Conservation (phyloP, 164 flowering plant species). For the Sedum album region DNA sequence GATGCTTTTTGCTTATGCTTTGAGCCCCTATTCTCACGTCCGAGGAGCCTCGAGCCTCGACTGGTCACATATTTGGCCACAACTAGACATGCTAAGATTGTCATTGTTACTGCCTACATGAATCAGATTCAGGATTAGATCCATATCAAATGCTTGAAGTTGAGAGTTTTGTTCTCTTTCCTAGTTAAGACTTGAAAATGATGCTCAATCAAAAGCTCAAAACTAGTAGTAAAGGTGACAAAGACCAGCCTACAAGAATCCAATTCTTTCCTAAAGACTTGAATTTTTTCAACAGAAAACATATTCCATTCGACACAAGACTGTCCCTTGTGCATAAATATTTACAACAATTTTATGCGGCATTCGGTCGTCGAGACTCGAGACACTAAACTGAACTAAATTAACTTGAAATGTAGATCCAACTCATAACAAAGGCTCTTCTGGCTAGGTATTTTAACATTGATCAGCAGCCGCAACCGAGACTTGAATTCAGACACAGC, state of each 20-base stretch:
- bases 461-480: background rate
- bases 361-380: background rate
- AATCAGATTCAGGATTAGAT: background rate
- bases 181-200: background rate
- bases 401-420: too few relatives aligned
- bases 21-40: background rate
- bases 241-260: background rate
- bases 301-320: background rate
- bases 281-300: background rate
- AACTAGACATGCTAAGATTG: background rate
- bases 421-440: background rate
- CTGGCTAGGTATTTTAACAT: background rate
- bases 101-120: background rate
- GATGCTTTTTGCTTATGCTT: background rate
- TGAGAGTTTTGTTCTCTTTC: background rate
- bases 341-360: background rate
- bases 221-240: background rate
- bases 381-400: background rate
- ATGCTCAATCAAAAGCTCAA: background rate
- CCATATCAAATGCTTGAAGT: background rate
- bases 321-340: background rate
- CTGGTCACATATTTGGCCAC: background rate
- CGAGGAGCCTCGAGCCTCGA: background rate
- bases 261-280: background rate
- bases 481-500: background rate